phyloP scores from a whole-genome alignment of 2,329 filamentous ascomycete species.

The Xylariaceae sp. region DNA sequence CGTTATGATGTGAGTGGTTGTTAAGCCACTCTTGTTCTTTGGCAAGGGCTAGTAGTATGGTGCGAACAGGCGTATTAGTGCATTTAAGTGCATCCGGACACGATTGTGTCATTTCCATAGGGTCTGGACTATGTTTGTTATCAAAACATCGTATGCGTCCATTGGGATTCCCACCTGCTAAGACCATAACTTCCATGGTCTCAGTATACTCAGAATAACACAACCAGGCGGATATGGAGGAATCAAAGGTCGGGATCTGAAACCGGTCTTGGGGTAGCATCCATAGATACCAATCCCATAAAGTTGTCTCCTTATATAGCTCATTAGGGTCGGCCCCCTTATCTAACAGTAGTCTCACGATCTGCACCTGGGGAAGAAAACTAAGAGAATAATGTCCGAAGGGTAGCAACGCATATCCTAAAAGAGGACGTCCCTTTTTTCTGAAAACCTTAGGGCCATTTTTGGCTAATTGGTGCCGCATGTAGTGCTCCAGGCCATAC shows the following conservation, averaged over 20 bases:
- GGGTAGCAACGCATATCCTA: slow-evolving; percentile 20
- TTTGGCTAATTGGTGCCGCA: slow-evolving; percentile 5
- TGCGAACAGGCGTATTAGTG: background rate
- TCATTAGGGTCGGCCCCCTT: slow-evolving; percentile 9
- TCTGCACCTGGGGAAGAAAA: background rate
- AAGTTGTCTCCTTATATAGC: slow-evolving; percentile 3
- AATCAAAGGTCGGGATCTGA: background rate
- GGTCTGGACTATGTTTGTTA: too few species aligned
- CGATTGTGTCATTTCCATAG: too few species aligned
- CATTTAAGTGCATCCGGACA: too few species aligned
- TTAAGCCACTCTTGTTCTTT: background rate
- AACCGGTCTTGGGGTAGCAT: background rate
- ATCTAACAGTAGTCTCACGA: slow-evolving; percentile 12
- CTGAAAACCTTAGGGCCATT: slow-evolving; percentile 6
- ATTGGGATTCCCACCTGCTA: slow-evolving; percentile 4
- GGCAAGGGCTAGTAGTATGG: background rate
- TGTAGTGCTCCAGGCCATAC: slow-evolving; percentile 8
- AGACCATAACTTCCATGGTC: background rate
- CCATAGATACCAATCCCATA: slow-evolving; percentile 25
- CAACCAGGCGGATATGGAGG: too few species aligned
- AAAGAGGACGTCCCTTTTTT: slow-evolving; percentile 23
- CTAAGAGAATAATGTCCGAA: too few species aligned
- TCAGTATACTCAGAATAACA: too few species aligned
- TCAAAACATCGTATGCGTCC: background rate
- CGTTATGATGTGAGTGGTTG: background rate